Conservation (phyloP, 2,329 filamentous ascomycete species). For the Stagonosporopsis tanaceti region DNA sequence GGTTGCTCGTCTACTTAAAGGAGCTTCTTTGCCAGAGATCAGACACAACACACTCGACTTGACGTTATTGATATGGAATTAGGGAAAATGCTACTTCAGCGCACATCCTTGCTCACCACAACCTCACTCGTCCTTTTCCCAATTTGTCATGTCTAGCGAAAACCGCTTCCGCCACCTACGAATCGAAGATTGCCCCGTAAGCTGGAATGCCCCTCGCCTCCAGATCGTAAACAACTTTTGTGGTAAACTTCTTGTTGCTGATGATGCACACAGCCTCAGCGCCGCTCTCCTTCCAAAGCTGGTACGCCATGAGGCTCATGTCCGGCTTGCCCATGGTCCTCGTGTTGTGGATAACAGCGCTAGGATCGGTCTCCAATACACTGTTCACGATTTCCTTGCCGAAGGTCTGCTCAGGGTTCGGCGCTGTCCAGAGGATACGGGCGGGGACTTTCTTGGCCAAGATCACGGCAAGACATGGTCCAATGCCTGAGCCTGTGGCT, state of each 20-base stretch:
- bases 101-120: neutral
- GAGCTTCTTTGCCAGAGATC: no score
- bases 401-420: slow-evolving; percentile 70
- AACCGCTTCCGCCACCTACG: slow-evolving; percentile 27
- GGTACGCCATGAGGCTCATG: slow-evolving; percentile 66
- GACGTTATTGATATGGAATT: no score
- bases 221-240: slow-evolving; percentile 73
- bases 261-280: slow-evolving; percentile 78
- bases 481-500: slow-evolving; percentile 50
- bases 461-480: slow-evolving; percentile 61
- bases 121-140: neutral
- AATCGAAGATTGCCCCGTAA: slow-evolving; percentile 80
- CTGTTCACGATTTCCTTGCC: slow-evolving; percentile 66
- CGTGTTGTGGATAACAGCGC: slow-evolving; percentile 75
- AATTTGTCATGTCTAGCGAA: neutral
- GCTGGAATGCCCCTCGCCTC: slow-evolving; percentile 72
- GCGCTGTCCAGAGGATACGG: slow-evolving; percentile 76
- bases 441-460: slow-evolving; percentile 57
- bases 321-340: slow-evolving; percentile 68
- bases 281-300: slow-evolving; percentile 58
- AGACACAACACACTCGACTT: no score
- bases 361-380: slow-evolving; percentile 66
- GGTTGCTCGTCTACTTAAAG: no score
- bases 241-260: slow-evolving; percentile 74
- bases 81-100: neutral